Evolutionary conservation across 1,284 basidiomycete genomes (phyloP).

Genomic region (Trichosporon sp.): DNA sequence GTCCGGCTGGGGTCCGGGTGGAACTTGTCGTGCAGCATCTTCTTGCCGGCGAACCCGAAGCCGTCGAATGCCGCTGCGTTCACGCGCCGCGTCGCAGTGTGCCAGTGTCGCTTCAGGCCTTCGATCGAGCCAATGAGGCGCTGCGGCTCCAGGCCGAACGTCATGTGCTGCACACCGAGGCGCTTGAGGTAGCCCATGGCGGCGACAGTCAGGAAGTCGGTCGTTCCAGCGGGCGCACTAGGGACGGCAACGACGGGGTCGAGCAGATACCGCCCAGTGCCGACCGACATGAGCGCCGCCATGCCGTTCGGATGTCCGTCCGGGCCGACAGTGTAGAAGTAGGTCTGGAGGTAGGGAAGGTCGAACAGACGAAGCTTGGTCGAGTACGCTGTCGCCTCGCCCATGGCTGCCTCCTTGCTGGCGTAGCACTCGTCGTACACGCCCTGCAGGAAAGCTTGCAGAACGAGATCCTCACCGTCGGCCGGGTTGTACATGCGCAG

Average conservation of each 20-base stretch:
- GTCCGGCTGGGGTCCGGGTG: background rate
- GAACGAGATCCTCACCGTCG: slow-evolving; percentile 3
- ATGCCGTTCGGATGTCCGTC: slow-evolving; percentile 7
- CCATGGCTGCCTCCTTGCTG: slow-evolving; percentile 10
- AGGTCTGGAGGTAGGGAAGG: slow-evolving; percentile 11
- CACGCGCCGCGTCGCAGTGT: slow-evolving; percentile 8
- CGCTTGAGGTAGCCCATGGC: slow-evolving; percentile 15
- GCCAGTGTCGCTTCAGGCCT: background rate
- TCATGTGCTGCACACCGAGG: slow-evolving; percentile 7
- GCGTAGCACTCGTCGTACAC: slow-evolving; percentile 13
- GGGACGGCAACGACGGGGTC: slow-evolving; percentile 13
- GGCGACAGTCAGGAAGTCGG: slow-evolving; percentile 13
- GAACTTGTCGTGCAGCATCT: slow-evolving; percentile 19
- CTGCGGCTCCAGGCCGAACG: slow-evolving; percentile 15
- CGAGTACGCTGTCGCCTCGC: slow-evolving; percentile 11
- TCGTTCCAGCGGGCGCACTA: slow-evolving; percentile 5
- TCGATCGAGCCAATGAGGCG: background rate
- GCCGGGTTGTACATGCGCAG: slow-evolving; percentile 11
- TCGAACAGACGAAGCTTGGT: slow-evolving; percentile 17
- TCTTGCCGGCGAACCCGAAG: slow-evolving; percentile 16
- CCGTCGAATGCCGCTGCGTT: slow-evolving; percentile 13
- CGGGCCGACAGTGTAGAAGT: slow-evolving; percentile 9
- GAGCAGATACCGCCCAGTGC: slow-evolving; percentile 7
- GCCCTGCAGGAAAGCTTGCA: slow-evolving; percentile 11
- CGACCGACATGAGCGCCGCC: slow-evolving; percentile 9